Evolutionary conservation across 768 basidiomycete species (phyloP).

Genomic region (Hericium coralloides): DNA sequence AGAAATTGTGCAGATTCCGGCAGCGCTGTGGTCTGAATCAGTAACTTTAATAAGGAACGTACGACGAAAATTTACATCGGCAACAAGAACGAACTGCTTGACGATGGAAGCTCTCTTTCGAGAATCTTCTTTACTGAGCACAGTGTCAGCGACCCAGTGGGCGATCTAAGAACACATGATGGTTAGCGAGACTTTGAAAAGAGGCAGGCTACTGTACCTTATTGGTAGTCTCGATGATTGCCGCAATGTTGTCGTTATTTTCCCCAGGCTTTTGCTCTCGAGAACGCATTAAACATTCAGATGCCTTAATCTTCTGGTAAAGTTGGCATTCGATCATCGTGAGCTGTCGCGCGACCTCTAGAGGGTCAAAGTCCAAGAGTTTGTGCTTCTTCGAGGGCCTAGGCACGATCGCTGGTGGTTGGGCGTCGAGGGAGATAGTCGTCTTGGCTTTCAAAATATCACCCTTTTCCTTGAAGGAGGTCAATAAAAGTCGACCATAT

Average conservation of each 20-base stretch:
- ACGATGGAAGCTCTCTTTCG: conserved; percentile 73
- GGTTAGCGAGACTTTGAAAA: background rate
- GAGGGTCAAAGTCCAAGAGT: conserved; percentile 75
- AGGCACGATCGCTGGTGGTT: conserved; percentile 72
- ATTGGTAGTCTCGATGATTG: conserved; percentile 84
- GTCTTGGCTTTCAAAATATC: conserved; percentile 48
- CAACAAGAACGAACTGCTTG: conserved; percentile 86
- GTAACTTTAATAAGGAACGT: conserved; percentile 5
- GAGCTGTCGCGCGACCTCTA: conserved; percentile 88
- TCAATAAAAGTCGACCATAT: too few species aligned
- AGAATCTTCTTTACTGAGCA: conserved; percentile 76
- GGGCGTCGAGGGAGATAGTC: conserved; percentile 43
- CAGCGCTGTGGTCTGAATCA: conserved; percentile 52
- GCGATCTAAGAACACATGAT: conserved; percentile 52
- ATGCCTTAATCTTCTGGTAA: conserved; percentile 81
- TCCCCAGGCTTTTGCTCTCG: conserved; percentile 63
- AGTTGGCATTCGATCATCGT: conserved; percentile 84
- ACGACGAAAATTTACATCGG: conserved; percentile 57
- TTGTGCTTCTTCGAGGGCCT: conserved; percentile 66
- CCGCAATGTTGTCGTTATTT: conserved; percentile 74
- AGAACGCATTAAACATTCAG: conserved; percentile 83
- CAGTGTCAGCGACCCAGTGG: conserved; percentile 83
- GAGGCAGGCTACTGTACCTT: conserved; percentile 33
- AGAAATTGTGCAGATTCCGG: conserved; percentile 85
- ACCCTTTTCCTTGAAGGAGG: conserved; percentile 35